Evolutionary conservation across 306 rosid species (phyloP), one percentile per base, ranked within the genome.

Genomic region (Crataegus laevigata): DNA sequence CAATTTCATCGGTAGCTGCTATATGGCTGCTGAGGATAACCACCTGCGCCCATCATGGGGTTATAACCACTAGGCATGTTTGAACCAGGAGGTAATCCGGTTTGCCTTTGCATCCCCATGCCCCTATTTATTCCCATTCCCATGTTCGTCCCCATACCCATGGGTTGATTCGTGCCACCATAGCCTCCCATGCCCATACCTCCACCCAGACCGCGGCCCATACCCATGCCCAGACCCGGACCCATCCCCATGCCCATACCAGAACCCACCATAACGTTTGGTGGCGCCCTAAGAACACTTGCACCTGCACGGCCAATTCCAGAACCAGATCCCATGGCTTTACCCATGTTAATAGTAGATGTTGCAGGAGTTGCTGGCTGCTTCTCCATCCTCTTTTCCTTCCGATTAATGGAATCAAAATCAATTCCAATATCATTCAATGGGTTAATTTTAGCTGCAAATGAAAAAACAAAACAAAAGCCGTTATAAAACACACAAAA

Each of bases 311-410:
- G 96, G 52, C 99, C 99, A 32, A 90, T 73, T 69, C 99, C 99
- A 32, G 99, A 90, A 74, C 98, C 98, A 14, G 99, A 88, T 78
- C 99, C 99, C 99, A 96, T 96, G 61, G 99, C 99, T 83, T 89
- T 96, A 61, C 99, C 99, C 99, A 96, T 96, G 79, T 52, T 90
- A 61, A 92, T 61, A 28, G 98, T 87, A 58, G 99, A 96, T 74
- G 88, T 78, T 17, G 87, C 89, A 19, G 91, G 79, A 65, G 85
- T 62, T 17, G 86, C 63, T 50, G 92, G 69, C 40, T 91, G 99
- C 87, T 89, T 96, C 85, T 96, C 98, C 97, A 96, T 84, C 84
- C 99, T 92, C 89, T 90, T 96, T 11, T 96, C 99, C 88, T 81
- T 96, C 86, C 99, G 84, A 77, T 92, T 92, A 75, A 96, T 86